A percentile compares a stretch with the other conserved stretches of the same genome.
Conservation (phyloP, 192 early-diverging fungal species). For the Umbelopsis isabellina region DNA sequence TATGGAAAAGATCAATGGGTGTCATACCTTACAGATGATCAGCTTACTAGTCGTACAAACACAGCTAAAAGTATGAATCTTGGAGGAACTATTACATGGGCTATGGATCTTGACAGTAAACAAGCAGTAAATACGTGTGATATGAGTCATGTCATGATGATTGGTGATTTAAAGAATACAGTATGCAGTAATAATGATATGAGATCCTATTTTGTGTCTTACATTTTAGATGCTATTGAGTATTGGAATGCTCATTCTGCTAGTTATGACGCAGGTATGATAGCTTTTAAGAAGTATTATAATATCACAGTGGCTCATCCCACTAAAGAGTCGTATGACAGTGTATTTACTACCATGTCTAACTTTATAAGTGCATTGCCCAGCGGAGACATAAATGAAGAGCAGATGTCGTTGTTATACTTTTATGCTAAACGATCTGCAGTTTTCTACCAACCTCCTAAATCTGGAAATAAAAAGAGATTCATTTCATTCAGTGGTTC, state of each 20-base stretch:
- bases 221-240: background rate
- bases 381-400: background rate
- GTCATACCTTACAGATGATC: background rate
- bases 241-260: background rate
- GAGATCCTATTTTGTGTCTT: background rate
- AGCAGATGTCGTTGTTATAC: background rate
- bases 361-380: background rate
- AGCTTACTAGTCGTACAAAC: background rate
- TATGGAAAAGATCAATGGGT: slow-evolving; percentile 5
- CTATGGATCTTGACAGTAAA: background rate
- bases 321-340: background rate
- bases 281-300: background rate
- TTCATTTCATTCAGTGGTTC: too few relatives aligned
- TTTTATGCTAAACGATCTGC: background rate
- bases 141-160: background rate
- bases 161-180: background rate
- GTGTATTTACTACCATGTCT: slow-evolving; percentile 3
- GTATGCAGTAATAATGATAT: background rate
- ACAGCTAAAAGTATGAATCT: background rate
- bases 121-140: background rate
- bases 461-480: background rate
- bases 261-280: background rate
- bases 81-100: slow-evolving; percentile 4
- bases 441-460: background rate
- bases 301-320: background rate